These are phyloP conservation scores for Hemileccinum rubropunctum DNA, from an alignment of 768 basidiomycete genomes.

Conservation along the genomic window DNA sequence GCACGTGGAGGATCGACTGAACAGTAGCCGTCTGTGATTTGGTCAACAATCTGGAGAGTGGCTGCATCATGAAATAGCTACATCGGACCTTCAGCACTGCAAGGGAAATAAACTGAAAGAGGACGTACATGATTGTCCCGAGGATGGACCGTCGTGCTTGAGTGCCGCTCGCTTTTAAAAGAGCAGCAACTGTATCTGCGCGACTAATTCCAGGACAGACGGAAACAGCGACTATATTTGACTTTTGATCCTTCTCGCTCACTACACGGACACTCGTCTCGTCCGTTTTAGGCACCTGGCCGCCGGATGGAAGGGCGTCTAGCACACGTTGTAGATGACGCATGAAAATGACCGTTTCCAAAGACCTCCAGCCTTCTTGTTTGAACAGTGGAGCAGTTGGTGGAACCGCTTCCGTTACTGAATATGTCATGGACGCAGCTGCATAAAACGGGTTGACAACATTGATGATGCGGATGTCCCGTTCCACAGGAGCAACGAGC, in stretches of 20 bases:
- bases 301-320: constrained; percentile 70
- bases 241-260: constrained; percentile 47
- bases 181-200: constrained; percentile 59
- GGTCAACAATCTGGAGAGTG: constrained; percentile 62
- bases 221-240: constrained; percentile 71
- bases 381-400: constrained; percentile 38
- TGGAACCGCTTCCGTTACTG: constrained; percentile 26
- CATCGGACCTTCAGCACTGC: constrained; percentile 3
- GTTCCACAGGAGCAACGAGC: constrained; percentile 79
- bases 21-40: constrained; percentile 63
- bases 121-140: constrained; percentile 50
- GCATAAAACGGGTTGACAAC: constrained; percentile 90
- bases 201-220: constrained; percentile 79
- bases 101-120: background rate
- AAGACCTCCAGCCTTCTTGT: constrained; percentile 62
- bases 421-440: constrained; percentile 57
- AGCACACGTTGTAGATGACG: constrained; percentile 82
- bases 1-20: constrained; percentile 77
- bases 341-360: constrained; percentile 62
- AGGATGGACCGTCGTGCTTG: constrained; percentile 37
- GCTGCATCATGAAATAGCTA: constrained; percentile 68
- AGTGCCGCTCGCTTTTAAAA: constrained; percentile 27
- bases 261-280: constrained; percentile 36
- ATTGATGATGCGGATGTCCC: constrained; percentile 87
- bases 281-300: constrained; percentile 45